Base-by-base conservation (phyloP, 169 alveolate species). In the Cryptosporidium andersoni region DNA sequence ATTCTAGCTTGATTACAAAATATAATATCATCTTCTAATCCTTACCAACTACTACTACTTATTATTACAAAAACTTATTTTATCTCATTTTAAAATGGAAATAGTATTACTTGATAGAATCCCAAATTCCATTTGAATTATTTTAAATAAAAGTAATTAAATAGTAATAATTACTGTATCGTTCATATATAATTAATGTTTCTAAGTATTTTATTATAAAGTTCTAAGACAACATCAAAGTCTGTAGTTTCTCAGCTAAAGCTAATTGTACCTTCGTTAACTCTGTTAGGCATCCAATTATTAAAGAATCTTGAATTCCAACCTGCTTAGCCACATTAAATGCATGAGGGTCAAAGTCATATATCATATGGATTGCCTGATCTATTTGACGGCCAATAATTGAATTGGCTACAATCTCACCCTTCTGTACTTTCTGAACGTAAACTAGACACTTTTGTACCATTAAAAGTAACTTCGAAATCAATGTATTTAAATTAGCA, bases 371-470 rank as follows among this genome's bases (percentile, higher is more conserved):
- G 8, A 74, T 74, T 9, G 85, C 85, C 43, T 74, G 49, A 42
- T 74, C 85, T 11, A 74, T 74, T 58, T 74, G 85, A 25, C 85
- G 55, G 3, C 85, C 85, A 43, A 74, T 74, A 62, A 74, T 60
- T 2, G 85, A 55, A 62, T 74, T 60, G 62, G 36, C 48, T 8
- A 68, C 49, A 40, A 45, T 49, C 40, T 74, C 74, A 0, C 85
- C 85, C 37, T 60, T 43, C 14, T 55, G 56, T 1, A 74, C 85
- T 11, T 58, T 74, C 62, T 58, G 64, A 11, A 74, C 68, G 25
- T 74, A 60, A 9, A 39, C 40, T 51, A 58, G 85, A 37, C 85
- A 74, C 47, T 68, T 74, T 64, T 74, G 85, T 3, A 74, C 36
- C 40, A 74, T 5, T 11, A 74, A 64, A n/a, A 74, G 14, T 8